Base-by-base conservation (phyloP, 2,329 filamentous ascomycete genomes). In the Chaetothyriales sp. region DNA sequence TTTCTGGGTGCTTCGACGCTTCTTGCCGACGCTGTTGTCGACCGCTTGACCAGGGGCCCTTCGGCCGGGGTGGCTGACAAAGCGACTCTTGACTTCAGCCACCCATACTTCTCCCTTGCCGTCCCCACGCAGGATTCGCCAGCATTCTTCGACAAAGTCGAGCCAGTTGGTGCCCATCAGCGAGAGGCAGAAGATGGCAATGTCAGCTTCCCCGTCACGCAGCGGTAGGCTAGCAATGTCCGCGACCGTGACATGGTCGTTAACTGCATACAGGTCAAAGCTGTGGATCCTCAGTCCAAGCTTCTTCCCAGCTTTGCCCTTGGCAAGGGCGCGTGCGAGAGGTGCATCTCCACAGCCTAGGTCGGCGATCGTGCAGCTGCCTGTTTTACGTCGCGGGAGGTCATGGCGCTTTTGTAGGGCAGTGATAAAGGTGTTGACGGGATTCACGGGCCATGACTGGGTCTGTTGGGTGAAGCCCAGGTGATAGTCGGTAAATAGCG, bases 111-210 rank as follows among this genome's bases (percentile, higher is more conserved):
- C 92, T 60, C 92, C 70, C 56, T 71, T 72, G 29, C 70, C 92
- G 64, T 92, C 90, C 78, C 89, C 89, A 64, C 88, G 84, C 56
- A 98, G 77, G 49, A 97, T 77, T 50, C 92, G 83, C 73, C 88
- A 94, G 13, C 90, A 90, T 71, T 98, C 92, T 70, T 97, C 92
- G 62, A 98, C 79, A 66, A 98, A 97, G 61, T 88, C 83, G 50
- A 94, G 78, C 90, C 92, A 98, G 71, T 98, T 98, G 51, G 92
- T 98, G 64, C 92, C 92, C 92, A 98, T 98, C 54, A 98, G 79
- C 48, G 90, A 92, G 29, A 98, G 77, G 68, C 92, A 98, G 74
- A 97, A 97, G 60, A 98, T 83, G 47, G 86, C 86, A 4, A 98
- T 77, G 67, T 98, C 89, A 55, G 89, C 82, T 56, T 78, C 81